phyloP scores from a whole-genome alignment of 331 rosid species.

The Erythrophleum ivorense region DNA sequence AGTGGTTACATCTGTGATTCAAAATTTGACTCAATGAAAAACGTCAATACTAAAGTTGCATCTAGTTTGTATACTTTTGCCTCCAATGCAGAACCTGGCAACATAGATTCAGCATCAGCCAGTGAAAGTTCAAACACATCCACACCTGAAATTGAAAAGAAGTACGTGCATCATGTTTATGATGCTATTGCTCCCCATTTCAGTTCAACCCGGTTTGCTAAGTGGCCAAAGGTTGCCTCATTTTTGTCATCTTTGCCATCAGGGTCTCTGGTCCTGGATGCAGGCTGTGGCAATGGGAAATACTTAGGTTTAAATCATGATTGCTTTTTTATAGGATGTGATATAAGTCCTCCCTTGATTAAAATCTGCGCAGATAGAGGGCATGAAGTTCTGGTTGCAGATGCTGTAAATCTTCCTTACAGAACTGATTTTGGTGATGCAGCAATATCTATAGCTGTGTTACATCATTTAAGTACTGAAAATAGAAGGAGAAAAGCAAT shows the following conservation, averaged over 20 bases:
- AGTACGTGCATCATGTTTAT: conserved; percentile 84
- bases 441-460: conserved; percentile 89
- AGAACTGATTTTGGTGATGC: conserved; percentile 88
- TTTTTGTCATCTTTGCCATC: conserved; percentile 70
- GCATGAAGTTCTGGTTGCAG: conserved; percentile 85
- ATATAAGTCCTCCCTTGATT: conserved; percentile 78
- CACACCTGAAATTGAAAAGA: conserved; percentile 89
- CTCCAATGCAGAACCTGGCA: conserved; percentile 48
- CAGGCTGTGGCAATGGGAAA: conserved; percentile 96
- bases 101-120: conserved; percentile 38
- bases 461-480: conserved; percentile 93
- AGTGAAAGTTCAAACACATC: conserved; percentile 40
- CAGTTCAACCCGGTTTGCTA: conserved; percentile 85
- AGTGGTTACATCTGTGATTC: conserved; percentile 22
- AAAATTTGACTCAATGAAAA: conserved; percentile 54
- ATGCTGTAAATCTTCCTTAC: conserved; percentile 87
- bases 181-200: conserved; percentile 97
- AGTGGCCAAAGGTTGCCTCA: conserved; percentile 94
- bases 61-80: conserved; percentile 41
- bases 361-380: conserved; percentile 83
- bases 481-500: conserved; percentile 80
- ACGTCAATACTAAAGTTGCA: conserved; percentile 51
- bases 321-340: conserved; percentile 84
- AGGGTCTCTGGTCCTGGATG: conserved; percentile 88
- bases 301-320: conserved; percentile 68